phyloP scores from a whole-genome alignment of 192 early-diverging fungal species.

The Linderina pennispora region DNA sequence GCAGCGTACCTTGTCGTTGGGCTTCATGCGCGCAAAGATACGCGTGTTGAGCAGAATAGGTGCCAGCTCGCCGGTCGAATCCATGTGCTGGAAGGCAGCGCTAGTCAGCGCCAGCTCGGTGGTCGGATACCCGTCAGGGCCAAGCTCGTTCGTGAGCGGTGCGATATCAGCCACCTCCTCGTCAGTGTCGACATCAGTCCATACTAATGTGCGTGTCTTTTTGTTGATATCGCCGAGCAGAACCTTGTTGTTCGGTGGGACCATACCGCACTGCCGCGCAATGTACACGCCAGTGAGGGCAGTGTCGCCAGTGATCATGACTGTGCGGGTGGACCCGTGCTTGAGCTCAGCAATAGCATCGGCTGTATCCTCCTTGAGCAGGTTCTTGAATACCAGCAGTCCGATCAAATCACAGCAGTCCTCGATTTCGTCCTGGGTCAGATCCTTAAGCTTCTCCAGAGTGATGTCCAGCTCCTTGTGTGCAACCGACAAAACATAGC shows the following conservation, averaged over 20 bases:
- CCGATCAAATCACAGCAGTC: slow-evolving; percentile 50
- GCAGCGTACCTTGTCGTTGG: slow-evolving; percentile 70
- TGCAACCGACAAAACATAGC: slow-evolving; percentile 71
- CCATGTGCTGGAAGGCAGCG: slow-evolving; percentile 55
- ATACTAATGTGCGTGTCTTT: slow-evolving; percentile 34
- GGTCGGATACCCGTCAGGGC: slow-evolving; percentile 21
- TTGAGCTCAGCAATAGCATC: slow-evolving; percentile 64
- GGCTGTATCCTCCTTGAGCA: slow-evolving; percentile 65
- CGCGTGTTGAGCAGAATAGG: slow-evolving; percentile 60
- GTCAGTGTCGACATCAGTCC: slow-evolving; percentile 55
- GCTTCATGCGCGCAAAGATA: slow-evolving; percentile 76
- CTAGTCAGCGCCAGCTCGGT: slow-evolving; percentile 70
- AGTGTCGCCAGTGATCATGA: slow-evolving; percentile 84
- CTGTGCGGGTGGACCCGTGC: slow-evolving; percentile 60
- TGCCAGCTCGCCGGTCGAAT: slow-evolving; percentile 39
- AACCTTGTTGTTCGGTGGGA: slow-evolving; percentile 20
- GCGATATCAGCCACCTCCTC: slow-evolving; percentile 22
- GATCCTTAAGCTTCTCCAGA: slow-evolving; percentile 34
- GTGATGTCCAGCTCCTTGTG: slow-evolving; percentile 46
- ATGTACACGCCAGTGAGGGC: slow-evolving; percentile 71
- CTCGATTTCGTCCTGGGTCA: slow-evolving; percentile 58
- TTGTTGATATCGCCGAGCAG: slow-evolving; percentile 51
- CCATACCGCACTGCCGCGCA: slow-evolving; percentile 55
- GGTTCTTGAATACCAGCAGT: slow-evolving; percentile 72
- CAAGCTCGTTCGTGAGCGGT: slow-evolving; percentile 6